Conservation (phyloP, 2,329 filamentous ascomycete species). For the Pleurostoma richardsiae region DNA sequence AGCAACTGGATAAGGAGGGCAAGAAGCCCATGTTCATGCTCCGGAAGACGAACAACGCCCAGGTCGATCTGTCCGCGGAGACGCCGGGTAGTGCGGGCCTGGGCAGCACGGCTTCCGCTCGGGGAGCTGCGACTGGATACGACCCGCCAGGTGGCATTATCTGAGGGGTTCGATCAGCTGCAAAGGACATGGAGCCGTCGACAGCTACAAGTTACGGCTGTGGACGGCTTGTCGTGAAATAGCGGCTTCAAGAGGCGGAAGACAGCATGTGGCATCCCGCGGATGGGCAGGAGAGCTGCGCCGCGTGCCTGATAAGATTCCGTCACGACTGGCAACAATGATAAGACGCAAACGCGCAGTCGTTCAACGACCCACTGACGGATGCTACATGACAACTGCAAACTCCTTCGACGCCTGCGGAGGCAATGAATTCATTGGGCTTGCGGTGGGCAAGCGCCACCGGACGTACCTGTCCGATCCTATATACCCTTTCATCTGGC, state of each 20-base stretch:
- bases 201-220: not conserved
- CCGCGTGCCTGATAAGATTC: not conserved
- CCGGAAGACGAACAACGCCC: constrained; percentile 57
- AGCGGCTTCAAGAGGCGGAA: not conserved
- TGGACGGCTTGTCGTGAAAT: not conserved
- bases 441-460: no score
- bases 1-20: constrained; percentile 93
- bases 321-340: no score
- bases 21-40: constrained; percentile 99
- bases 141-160: constrained; percentile 59
- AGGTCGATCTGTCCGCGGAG: constrained; percentile 36
- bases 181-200: not conserved
- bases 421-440: no score
- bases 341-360: no score
- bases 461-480: no score
- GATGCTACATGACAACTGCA: no score
- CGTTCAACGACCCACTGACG: no score
- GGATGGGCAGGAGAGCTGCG: not conserved
- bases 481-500: no score
- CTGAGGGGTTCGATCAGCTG: constrained; percentile 18
- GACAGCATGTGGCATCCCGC: not conserved
- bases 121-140: constrained; percentile 42
- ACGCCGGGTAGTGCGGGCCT: constrained; percentile 50
- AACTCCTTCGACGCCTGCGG: no score
- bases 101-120: constrained; percentile 28